Evolutionary conservation across 495 filamentous ascomycete genomes (phyloP), one percentile per base, ranked within the genome.

Genomic region (Hyaloscypha variabilis): DNA sequence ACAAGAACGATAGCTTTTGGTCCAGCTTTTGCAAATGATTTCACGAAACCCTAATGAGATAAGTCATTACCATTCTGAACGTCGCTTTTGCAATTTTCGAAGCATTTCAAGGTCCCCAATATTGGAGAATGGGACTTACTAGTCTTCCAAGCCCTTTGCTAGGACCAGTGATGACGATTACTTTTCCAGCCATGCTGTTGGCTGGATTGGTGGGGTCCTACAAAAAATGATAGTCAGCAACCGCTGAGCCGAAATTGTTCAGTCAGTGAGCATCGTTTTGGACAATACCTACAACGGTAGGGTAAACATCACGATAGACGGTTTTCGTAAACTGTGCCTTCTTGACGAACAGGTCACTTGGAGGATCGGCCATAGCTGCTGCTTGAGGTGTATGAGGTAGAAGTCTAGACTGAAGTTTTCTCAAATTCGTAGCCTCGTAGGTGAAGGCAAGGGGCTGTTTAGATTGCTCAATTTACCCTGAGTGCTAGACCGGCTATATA

Each of bases 151-250:
- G 74, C 34, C 82, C 82, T 8, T 77, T 74, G 28, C 77, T 74
- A 2, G 80, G 77, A 2, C 82, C 82, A 11, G 81, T 81, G 42
- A 85, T 72, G 58, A 81, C 65, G 36, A 76, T 72, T 30, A 78
- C 72, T 52, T 79, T 81, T n/a, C 77, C 81, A 4, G 73, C 67
- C 8, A 77, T 74, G 6, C 71, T 72, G 4, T 77, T 64, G 2
- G 72, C 64, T 1, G 73, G 72, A 21, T 55, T 69, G 0, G 66
- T 65, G 1, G 80, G 78, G 59, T 81, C 73, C n/a, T n/a, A n/a
- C n/a, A n/a, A n/a, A n/a, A n/a, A n/a, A n/a, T n/a, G n/a, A n/a
- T n/a, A n/a, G n/a, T n/a, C n/a, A n/a, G n/a, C n/a, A n/a, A n/a
- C n/a, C n/a, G n/a, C n/a, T n/a, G n/a, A n/a, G n/a, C n/a, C n/a